A percentile compares a stretch with the other conserved stretches of the same genome.
These are phyloP conservation scores for Seiridium unicorne DNA, from an alignment of 2,329 filamentous ascomycete genomes.

Conservation along the genomic window DNA sequence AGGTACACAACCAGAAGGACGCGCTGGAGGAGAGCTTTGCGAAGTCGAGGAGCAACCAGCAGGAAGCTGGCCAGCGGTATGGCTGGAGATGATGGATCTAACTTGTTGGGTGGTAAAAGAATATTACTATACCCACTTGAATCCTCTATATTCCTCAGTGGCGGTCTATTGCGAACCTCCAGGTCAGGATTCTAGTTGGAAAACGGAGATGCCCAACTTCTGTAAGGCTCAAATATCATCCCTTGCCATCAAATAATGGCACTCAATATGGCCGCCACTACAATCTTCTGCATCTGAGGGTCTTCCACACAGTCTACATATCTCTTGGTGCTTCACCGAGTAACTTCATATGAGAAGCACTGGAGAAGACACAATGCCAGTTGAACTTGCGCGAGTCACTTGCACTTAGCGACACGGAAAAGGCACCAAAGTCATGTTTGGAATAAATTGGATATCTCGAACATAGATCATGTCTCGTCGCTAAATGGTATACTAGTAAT, in stretches of 20 bases:
- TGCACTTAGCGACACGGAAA: neutral
- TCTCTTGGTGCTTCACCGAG: too few relatives aligned
- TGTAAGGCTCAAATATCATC: too few relatives aligned
- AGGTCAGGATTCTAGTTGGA: too few relatives aligned
- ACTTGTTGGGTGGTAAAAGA: too few relatives aligned
- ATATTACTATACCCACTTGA: neutral
- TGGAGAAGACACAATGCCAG: neutral
- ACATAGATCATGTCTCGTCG: neutral
- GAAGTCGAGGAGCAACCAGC: conserved; percentile 72
- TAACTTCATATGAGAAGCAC: neutral
- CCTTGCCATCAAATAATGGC: too few relatives aligned
- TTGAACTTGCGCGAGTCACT: neutral
- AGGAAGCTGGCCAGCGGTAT: conserved; percentile 79
- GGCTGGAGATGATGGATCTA: conserved; percentile 60
- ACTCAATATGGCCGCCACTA: too few relatives aligned
- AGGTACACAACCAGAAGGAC: conserved; percentile 78
- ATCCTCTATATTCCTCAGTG: too few relatives aligned
- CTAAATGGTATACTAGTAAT: neutral
- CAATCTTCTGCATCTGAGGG: too few relatives aligned
- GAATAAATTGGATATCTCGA: neutral
- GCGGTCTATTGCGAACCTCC: too few relatives aligned
- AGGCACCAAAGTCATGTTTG: too few relatives aligned
- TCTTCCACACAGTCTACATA: too few relatives aligned
- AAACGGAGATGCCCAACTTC: too few relatives aligned
- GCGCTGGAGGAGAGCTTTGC: conserved; percentile 92